Evolutionary conservation across 2,329 filamentous ascomycete species (phyloP).

Genomic region (Fonsecaea nubica): DNA sequence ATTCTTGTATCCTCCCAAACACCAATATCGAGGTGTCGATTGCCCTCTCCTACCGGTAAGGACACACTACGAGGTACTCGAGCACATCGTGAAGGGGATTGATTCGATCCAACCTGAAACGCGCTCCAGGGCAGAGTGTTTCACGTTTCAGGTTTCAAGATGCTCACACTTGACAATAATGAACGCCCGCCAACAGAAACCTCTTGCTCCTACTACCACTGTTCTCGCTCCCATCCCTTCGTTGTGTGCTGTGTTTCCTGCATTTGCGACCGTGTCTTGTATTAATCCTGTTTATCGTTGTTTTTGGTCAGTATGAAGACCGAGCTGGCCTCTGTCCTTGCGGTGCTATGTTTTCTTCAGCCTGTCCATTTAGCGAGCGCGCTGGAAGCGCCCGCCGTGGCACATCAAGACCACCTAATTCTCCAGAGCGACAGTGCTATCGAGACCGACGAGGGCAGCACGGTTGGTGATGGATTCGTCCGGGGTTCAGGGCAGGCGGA

Average conservation of each 20-base stretch:
- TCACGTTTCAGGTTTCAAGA: constrained; percentile 19
- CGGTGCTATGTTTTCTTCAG: constrained; percentile 8
- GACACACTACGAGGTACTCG: neutral
- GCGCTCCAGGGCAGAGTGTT: neutral
- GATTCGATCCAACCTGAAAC: constrained; percentile 20
- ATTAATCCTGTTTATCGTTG: neutral
- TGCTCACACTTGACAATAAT: neutral
- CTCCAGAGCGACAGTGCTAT: constrained; percentile 1
- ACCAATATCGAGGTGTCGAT: neutral
- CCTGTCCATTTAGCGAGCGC: neutral
- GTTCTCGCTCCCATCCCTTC: neutral
- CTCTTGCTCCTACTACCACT: neutral
- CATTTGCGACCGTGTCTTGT: neutral
- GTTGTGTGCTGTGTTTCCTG: neutral
- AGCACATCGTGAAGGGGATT: neutral
- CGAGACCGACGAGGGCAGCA: neutral
- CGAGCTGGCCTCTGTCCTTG: constrained; percentile 15
- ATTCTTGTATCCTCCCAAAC: no score
- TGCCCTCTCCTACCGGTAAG: neutral
- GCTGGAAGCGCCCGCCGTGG: neutral
- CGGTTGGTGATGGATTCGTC: neutral
- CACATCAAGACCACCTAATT: neutral
- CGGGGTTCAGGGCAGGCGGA: neutral
- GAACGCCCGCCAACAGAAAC: neutral
- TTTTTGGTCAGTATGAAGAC: constrained; percentile 18